Percentiles rank a stretch among this genome's conserved stretches.
phyloP scores from a whole-genome alignment of 2,329 filamentous ascomycete species.

The Nigrograna mackinnonii region DNA sequence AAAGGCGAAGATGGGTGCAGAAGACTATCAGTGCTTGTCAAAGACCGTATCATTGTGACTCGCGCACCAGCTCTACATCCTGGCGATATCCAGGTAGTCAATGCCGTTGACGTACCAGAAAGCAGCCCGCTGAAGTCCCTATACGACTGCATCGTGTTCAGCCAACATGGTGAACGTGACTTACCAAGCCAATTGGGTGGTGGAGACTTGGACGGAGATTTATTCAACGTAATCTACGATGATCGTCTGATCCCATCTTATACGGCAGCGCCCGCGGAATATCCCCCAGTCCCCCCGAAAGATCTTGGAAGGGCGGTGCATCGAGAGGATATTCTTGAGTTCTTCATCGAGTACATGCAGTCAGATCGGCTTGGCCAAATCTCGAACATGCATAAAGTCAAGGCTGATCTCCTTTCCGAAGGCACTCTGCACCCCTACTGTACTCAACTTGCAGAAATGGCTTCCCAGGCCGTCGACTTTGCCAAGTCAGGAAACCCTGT shows the following conservation, averaged over 20 bases:
- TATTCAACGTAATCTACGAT: constrained; percentile 82
- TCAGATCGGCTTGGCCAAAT: constrained; percentile 9
- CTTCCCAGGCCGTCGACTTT: constrained; percentile 32
- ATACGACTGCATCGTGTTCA: constrained; percentile 77
- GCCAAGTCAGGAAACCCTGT: constrained; percentile 10
- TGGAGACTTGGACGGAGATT: constrained; percentile 79
- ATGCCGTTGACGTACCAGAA: constrained; percentile 59
- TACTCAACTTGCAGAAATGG: constrained; percentile 38
- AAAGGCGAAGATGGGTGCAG: constrained; percentile 5
- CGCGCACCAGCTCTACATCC: constrained; percentile 77
- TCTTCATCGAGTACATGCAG: constrained; percentile 42
- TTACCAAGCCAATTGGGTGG: constrained; percentile 70
- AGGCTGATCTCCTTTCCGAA: constrained; percentile 6
- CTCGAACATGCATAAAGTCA: constrained; percentile 6
- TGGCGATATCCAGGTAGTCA: constrained; percentile 71
- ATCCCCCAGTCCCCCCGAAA: constrained; percentile 60
- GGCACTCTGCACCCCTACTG: constrained; percentile 14
- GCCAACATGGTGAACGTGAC: constrained; percentile 69
- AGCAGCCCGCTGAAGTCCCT: constrained; percentile 65
- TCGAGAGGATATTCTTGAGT: constrained; percentile 62
- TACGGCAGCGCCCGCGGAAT: constrained; percentile 67
- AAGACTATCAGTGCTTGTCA: constrained; percentile 31
- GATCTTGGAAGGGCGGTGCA: constrained; percentile 65
- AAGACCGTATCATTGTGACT: constrained; percentile 53
- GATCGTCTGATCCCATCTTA: constrained; percentile 48